These are phyloP conservation scores for Venustampulla echinocandica DNA, from an alignment of 495 filamentous ascomycete species.

Conservation along the genomic window DNA sequence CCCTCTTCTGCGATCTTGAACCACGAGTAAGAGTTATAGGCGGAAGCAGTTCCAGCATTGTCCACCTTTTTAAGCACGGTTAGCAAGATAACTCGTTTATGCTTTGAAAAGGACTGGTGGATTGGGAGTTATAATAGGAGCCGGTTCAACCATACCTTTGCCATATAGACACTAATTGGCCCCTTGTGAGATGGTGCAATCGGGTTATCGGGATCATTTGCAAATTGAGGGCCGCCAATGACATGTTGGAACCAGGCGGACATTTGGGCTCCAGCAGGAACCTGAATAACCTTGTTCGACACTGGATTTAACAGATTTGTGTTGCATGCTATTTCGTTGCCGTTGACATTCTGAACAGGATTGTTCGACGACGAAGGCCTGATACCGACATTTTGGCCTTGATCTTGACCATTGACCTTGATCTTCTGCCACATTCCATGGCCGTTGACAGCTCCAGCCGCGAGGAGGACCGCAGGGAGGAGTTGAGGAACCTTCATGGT, in stretches of 20 bases:
- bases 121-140: background rate
- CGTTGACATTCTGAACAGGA: slow-evolving; percentile 42
- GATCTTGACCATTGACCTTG: slow-evolving; percentile 44
- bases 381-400: slow-evolving; percentile 44
- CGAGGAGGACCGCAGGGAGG: background rate
- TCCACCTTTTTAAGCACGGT: slow-evolving; percentile 25
- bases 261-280: slow-evolving; percentile 17
- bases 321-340: slow-evolving; percentile 25
- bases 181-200: slow-evolving; percentile 38
- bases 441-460: slow-evolving; percentile 1
- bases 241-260: slow-evolving; percentile 18
- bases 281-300: slow-evolving; percentile 5
- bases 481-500: background rate
- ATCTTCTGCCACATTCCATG: slow-evolving; percentile 32
- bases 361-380: slow-evolving; percentile 46
- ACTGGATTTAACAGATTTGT: slow-evolving; percentile 13
- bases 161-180: slow-evolving; percentile 43
- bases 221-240: slow-evolving; percentile 26
- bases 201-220: slow-evolving; percentile 45
- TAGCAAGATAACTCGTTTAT: background rate
- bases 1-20: slow-evolving; percentile 18
- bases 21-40: slow-evolving; percentile 20
- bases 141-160: slow-evolving; percentile 33
- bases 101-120: background rate
- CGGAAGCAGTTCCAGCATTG: slow-evolving; percentile 35